phyloP scores from a whole-genome alignment of 2,329 filamentous ascomycete genomes.

The Ceratocystis cacaofunesta region DNA sequence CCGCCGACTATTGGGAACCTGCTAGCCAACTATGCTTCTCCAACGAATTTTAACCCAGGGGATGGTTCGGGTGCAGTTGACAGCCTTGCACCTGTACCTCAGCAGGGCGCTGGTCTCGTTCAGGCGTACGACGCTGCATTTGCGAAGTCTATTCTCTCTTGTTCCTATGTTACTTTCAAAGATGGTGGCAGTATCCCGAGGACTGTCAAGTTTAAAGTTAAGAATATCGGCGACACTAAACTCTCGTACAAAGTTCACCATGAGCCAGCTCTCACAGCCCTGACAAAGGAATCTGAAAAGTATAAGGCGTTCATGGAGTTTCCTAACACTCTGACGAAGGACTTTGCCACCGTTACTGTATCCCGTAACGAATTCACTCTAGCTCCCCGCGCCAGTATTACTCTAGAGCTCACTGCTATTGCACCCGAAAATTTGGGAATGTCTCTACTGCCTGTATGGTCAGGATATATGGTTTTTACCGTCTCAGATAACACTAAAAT shows the following conservation, averaged over 20 bases:
- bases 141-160: slow-evolving; percentile 36
- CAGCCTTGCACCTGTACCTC: slow-evolving; percentile 38
- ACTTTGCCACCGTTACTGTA: slow-evolving; percentile 31
- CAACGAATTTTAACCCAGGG: slow-evolving; percentile 35
- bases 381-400: slow-evolving; percentile 19
- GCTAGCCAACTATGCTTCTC: slow-evolving; percentile 35
- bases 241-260: slow-evolving; percentile 39
- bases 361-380: slow-evolving; percentile 30
- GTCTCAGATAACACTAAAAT: slow-evolving; percentile 26
- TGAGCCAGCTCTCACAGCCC: slow-evolving; percentile 36
- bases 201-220: slow-evolving; percentile 38
- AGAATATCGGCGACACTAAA: slow-evolving; percentile 35
- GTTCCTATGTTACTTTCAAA: slow-evolving; percentile 47
- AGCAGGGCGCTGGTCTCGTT: slow-evolving; percentile 46
- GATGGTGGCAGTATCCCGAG: slow-evolving; percentile 43
- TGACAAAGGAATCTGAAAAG: slow-evolving; percentile 31
- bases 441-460: slow-evolving; percentile 28
- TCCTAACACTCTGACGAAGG: slow-evolving; percentile 31
- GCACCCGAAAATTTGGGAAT: slow-evolving; percentile 22
- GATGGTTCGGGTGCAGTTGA: slow-evolving; percentile 24
- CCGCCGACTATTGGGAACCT: slow-evolving; percentile 36
- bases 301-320: slow-evolving; percentile 21
- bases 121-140: slow-evolving; percentile 44
- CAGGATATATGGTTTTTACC: slow-evolving; percentile 30
- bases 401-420: slow-evolving; percentile 23